Conservation (phyloP, 2,329 filamentous ascomycete genomes). For the Pseudogymnoascus destructans region DNA sequence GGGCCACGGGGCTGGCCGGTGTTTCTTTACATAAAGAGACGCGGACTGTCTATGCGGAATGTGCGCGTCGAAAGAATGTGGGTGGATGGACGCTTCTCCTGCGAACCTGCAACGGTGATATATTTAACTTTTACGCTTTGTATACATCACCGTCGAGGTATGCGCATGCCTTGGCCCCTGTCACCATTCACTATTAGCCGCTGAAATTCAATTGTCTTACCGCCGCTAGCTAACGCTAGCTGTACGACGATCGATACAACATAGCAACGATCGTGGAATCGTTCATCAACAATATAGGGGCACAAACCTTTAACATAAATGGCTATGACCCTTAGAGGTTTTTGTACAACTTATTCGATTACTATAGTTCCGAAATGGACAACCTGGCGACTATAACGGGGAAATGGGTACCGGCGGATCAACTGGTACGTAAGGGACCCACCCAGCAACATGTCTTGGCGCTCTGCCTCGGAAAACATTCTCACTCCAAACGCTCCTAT, state of each 20-base stretch:
- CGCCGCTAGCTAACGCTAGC: neutral
- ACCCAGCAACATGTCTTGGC: neutral
- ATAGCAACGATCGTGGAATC: neutral
- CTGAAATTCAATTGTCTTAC: neutral
- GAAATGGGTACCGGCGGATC: neutral
- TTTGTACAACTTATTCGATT: neutral
- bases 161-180: neutral
- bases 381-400: neutral
- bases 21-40: too few species aligned
- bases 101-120: too few species aligned
- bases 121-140: too few species aligned
- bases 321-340: neutral
- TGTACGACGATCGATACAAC: neutral
- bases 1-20: too few species aligned
- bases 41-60: too few species aligned
- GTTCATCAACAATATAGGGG: neutral
- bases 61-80: too few species aligned
- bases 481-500: neutral
- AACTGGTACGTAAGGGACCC: neutral
- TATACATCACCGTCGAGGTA: neutral
- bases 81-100: too few species aligned
- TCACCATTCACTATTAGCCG: neutral
- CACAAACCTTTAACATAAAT: neutral
- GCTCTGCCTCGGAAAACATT: neutral
- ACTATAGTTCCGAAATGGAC: neutral